Evolutionary conservation across 2,329 filamentous ascomycete species (phyloP), one percentile per base, ranked within the genome.

Genomic region (Colletotrichum sojae): DNA sequence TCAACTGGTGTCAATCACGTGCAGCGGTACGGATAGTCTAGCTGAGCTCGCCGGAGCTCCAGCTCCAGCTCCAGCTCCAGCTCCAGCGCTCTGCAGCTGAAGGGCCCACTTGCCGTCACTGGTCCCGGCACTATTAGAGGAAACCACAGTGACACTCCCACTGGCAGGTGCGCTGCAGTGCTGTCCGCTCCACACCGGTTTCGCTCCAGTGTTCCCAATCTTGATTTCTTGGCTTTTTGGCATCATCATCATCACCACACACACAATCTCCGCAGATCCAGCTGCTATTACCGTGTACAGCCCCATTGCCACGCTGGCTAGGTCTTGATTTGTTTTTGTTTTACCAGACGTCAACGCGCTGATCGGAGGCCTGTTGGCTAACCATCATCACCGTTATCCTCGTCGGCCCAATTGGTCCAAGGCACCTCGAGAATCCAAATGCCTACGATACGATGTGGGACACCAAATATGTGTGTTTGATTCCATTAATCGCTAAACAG

Each of bases 1-100:
- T 69, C 67, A 57, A 55, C 55, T 6, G 40, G 45, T 57, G 18
- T 13, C 45, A 31, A 15, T 67, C 43, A 61, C 67, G 51, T 67
- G 67, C 12, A 12, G 27, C 18, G 25, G 43, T 57, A n/a, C n/a
- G n/a, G n/a, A n/a, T n/a, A n/a, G n/a, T n/a, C n/a, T n/a, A 45
- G 55, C 55, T 56, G 55, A 60, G 66, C 40, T 15, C 5, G 13
- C 36, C 49, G 62, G 60, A 56, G 43, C 63, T 55, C 13, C 49
- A 66, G 63, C 49, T 63, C 31, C 53, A 31, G 40, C 43, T 49
- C 51, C 54, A 27, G 36, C 20, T 57, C 31, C 31, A 36, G 31
- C 31, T 36, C 31, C 31, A 36, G 31, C 8, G 31, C 9, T 10
- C 5, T 36, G 31, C 31, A 36, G 31, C 31, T 36, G 31, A 36